These are phyloP conservation scores for Malassezia cuniculi DNA, from an alignment of 1,284 basidiomycete species.

Conservation along the genomic window DNA sequence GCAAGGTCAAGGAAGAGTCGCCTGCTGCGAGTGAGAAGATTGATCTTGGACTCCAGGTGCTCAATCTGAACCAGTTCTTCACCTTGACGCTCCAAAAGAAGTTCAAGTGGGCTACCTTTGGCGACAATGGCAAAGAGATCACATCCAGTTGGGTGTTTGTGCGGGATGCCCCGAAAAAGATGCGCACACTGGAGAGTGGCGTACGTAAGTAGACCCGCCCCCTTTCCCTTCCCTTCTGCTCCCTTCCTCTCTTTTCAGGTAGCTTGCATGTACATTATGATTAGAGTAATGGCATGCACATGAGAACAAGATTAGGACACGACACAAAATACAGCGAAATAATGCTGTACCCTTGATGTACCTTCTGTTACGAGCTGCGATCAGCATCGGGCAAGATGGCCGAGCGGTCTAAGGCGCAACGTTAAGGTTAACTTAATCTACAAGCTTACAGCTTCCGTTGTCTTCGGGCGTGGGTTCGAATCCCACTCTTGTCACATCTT, in stretches of 20 bases:
- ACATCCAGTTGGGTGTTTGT: conserved; percentile 35
- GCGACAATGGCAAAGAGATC: conserved; percentile 27
- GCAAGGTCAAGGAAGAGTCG: conserved; percentile 8
- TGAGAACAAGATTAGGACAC: no score
- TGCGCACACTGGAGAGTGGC: conserved; percentile 29
- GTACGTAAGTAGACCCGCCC: conserved; percentile 14
- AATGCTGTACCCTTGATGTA: no score
- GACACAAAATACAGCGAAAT: no score
- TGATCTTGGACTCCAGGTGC: conserved; percentile 34
- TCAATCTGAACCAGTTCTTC: conserved; percentile 39
- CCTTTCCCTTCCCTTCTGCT: no score
- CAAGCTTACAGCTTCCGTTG: conserved; percentile 16
- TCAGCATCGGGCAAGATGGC: conserved; percentile 18
- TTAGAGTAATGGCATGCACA: no score
- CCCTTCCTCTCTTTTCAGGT: no score
- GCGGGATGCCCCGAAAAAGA: conserved; percentile 31
- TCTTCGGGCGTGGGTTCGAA: conserved; percentile 28
- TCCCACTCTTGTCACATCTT: conserved; percentile 28
- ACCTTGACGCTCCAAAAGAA: conserved; percentile 43
- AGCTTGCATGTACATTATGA: conserved; percentile 3
- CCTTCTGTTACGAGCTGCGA: no score
- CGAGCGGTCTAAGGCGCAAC: conserved; percentile 19
- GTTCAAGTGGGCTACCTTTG: conserved; percentile 38
- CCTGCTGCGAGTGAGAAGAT: conserved; percentile 37
- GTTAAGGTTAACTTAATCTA: conserved; percentile 18